phyloP scores from a whole-genome alignment of 2,329 filamentous ascomycete species.

The Furcasterigmium sp. region DNA sequence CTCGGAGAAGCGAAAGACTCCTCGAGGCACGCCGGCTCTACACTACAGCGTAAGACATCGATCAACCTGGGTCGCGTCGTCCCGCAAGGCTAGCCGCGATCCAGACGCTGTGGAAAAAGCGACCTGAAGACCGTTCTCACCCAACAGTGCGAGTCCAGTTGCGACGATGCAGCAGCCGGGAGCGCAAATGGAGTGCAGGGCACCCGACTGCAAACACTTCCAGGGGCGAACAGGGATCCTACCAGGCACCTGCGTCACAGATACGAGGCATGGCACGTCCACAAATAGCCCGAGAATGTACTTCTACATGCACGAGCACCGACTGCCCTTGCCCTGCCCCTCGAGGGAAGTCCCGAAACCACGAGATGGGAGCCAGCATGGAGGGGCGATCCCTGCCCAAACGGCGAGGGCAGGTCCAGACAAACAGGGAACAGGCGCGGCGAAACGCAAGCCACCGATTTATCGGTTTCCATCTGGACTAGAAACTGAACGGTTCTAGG shows the following conservation, averaged over 20 bases:
- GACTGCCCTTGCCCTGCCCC: no score
- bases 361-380: background rate
- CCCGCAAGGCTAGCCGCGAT: background rate
- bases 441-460: background rate
- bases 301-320: no score
- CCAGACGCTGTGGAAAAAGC: no score
- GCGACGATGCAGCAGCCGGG: no score
- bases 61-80: background rate
- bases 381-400: background rate
- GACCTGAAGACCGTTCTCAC: no score
- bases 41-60: background rate
- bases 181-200: no score
- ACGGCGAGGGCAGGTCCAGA: background rate
- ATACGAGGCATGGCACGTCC: background rate
- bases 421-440: background rate
- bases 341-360: background rate
- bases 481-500: background rate
- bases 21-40: no score
- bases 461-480: background rate
- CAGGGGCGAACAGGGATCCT: no score
- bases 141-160: no score
- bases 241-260: no score
- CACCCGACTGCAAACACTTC: no score
- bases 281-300: background rate
- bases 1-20: no score